A percentile compares a stretch with the other conserved stretches of the same genome.
Evolutionary conservation across 2,329 filamentous ascomycete genomes (phyloP).

Genomic region (Fusarium anthophilum): DNA sequence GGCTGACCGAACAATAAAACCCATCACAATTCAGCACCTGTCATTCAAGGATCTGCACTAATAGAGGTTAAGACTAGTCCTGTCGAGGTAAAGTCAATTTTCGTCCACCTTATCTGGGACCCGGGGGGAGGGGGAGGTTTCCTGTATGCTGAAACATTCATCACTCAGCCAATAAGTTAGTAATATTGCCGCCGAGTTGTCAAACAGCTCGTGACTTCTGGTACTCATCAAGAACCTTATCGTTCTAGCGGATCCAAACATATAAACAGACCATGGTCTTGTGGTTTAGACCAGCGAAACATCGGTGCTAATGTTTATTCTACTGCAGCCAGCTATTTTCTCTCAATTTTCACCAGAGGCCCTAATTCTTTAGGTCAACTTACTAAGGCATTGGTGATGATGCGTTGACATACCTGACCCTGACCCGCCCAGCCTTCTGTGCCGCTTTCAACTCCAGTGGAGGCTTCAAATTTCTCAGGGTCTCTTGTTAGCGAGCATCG

Average conservation of each 20-base stretch:
- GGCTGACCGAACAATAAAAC: constrained; percentile 1
- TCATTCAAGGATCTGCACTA: constrained; percentile 27
- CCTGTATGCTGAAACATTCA: constrained; percentile 17
- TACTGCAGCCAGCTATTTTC: background rate
- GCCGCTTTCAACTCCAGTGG: constrained; percentile 16
- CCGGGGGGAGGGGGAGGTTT: background rate
- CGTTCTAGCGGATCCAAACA: background rate
- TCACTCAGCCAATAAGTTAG: background rate
- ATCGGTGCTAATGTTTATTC: background rate
- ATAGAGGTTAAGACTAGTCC: constrained; percentile 18
- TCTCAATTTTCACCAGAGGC: background rate
- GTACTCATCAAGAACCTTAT: constrained; percentile 4
- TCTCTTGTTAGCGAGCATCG: constrained; percentile 17
- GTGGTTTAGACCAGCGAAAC: background rate
- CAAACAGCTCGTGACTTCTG: constrained; percentile 1
- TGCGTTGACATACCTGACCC: constrained; percentile 11
- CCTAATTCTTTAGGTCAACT: constrained; percentile 6
- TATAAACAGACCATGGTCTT: background rate
- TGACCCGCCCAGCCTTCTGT: background rate
- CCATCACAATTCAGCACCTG: constrained; percentile 5
- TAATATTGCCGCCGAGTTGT: background rate
- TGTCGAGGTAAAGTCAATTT: constrained; percentile 25
- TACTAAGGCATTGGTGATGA: constrained; percentile 16
- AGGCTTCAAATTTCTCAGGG: constrained; percentile 10
- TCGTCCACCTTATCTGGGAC: background rate